Conservation (phyloP, 2,329 filamentous ascomycete genomes). For the Thermoascus crustaceus region DNA sequence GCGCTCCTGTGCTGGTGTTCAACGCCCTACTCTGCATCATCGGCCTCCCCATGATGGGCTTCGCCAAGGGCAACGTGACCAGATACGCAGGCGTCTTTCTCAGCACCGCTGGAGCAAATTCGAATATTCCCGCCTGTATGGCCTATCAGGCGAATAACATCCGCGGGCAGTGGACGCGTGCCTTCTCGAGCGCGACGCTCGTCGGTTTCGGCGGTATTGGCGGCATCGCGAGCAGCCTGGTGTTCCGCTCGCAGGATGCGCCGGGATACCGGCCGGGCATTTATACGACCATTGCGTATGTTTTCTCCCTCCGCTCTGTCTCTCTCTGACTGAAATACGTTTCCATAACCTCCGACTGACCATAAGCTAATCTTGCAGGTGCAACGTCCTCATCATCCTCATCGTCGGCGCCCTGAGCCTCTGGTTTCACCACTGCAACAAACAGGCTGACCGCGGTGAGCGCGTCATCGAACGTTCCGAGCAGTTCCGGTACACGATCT, state of each 20-base stretch:
- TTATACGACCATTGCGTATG: conserved; percentile 21
- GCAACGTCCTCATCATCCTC: conserved; percentile 26
- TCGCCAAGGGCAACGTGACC: conserved; percentile 46
- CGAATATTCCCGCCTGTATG: conserved; percentile 66
- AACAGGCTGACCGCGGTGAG: conserved; percentile 26
- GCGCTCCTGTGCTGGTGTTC: conserved; percentile 57
- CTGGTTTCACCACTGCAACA: conserved; percentile 27
- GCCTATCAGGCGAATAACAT: conserved; percentile 84
- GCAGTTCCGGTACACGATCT: conserved; percentile 32
- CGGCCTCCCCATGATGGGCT: conserved; percentile 66
- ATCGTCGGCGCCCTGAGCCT: conserved; percentile 20
- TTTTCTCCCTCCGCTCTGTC: conserved; percentile 1
- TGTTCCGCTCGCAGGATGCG: conserved; percentile 54
- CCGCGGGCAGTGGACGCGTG: conserved; percentile 80
- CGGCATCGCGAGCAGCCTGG: conserved; percentile 65
- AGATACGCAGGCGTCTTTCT: conserved; percentile 71
- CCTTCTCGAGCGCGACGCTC: conserved; percentile 66
- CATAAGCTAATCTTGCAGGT: conserved; percentile 16
- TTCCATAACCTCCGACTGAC: too few species aligned
- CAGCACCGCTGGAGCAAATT: conserved; percentile 66
- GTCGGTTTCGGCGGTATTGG: conserved; percentile 71
- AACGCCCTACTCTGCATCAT: conserved; percentile 61
- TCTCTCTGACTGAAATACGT: too few species aligned
- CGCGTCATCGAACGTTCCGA: conserved; percentile 26
- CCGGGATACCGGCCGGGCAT: conserved; percentile 29